These are phyloP conservation scores for Annulohypoxylon stygium DNA, from an alignment of 495 filamentous ascomycete genomes.

Conservation along the genomic window DNA sequence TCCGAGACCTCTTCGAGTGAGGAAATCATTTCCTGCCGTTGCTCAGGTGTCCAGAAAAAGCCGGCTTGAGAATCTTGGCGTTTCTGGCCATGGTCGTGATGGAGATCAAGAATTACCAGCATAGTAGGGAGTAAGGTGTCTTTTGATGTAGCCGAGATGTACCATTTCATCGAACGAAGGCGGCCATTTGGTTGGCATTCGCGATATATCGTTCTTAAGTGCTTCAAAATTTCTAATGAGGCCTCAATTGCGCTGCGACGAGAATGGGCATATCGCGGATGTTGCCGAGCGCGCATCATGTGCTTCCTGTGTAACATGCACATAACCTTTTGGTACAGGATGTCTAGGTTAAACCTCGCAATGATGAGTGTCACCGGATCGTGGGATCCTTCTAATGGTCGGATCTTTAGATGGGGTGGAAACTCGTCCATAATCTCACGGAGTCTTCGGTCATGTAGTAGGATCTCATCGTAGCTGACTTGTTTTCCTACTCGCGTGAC, in stretches of 20 bases:
- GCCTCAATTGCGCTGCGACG: slow-evolving; percentile 85
- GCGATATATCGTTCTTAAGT: slow-evolving; percentile 79
- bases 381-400: slow-evolving; percentile 76
- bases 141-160: slow-evolving; percentile 79
- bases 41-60: slow-evolving; percentile 77
- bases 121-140: slow-evolving; percentile 92
- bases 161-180: slow-evolving; percentile 77
- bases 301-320: slow-evolving; percentile 89
- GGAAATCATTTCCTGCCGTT: slow-evolving; percentile 79
- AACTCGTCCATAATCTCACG: slow-evolving; percentile 74
- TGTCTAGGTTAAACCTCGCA: slow-evolving; percentile 82
- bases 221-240: slow-evolving; percentile 78
- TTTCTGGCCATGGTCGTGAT: slow-evolving; percentile 61
- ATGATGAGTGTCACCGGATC: slow-evolving; percentile 85
- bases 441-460: slow-evolving; percentile 79
- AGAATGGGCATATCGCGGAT: slow-evolving; percentile 83
- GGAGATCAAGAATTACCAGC: slow-evolving; percentile 85
- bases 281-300: slow-evolving; percentile 74
- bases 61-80: slow-evolving; percentile 60
- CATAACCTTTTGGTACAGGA: slow-evolving; percentile 85
- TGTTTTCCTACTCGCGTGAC: slow-evolving; percentile 63
- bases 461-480: slow-evolving; percentile 81
- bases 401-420: slow-evolving; percentile 77
- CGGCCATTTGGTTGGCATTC: slow-evolving; percentile 81
- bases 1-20: slow-evolving; percentile 76